These are phyloP conservation scores for Cocos nucifera DNA, from an alignment of 176 grass and related monocot genomes.

Conservation along the genomic window DNA sequence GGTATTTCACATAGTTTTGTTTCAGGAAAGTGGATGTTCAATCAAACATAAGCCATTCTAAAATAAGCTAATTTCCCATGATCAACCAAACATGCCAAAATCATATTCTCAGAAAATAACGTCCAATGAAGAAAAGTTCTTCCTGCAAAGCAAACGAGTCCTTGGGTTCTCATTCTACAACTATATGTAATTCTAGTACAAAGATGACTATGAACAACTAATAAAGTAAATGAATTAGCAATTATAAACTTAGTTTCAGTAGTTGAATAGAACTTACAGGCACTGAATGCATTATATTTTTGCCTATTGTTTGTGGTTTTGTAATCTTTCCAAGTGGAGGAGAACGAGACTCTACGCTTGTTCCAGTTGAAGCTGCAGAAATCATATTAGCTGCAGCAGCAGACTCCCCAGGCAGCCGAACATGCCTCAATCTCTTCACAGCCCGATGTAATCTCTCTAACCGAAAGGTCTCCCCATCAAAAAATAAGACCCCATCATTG, in stretches of 20 bases:
- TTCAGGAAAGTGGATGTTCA: no score
- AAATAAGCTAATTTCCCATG: no score
- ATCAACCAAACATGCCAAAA: no score
- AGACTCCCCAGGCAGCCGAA: constrained; percentile 69
- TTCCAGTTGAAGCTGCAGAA: constrained; percentile 35
- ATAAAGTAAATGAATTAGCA: no score
- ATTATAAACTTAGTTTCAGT: constrained; percentile 2
- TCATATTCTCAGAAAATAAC: no score
- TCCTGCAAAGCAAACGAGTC: no score
- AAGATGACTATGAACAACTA: no score
- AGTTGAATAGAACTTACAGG: constrained; percentile 44
- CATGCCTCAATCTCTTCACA: constrained; percentile 87
- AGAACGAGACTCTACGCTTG: constrained; percentile 47
- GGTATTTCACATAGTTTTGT: no score
- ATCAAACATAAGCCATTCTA: no score
- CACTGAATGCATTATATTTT: constrained; percentile 40
- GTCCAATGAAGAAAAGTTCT: no score
- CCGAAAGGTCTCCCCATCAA: constrained; percentile 73
- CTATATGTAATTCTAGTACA: no score
- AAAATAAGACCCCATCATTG: constrained; percentile 87
- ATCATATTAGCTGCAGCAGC: constrained; percentile 28
- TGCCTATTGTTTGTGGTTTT: constrained; percentile 37
- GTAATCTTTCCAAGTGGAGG: constrained; percentile 57
- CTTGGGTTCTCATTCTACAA: no score
- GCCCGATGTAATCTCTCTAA: constrained; percentile 78